phyloP scores from a whole-genome alignment of 2,329 filamentous ascomycete genomes.

The Botrytis byssoidea region DNA sequence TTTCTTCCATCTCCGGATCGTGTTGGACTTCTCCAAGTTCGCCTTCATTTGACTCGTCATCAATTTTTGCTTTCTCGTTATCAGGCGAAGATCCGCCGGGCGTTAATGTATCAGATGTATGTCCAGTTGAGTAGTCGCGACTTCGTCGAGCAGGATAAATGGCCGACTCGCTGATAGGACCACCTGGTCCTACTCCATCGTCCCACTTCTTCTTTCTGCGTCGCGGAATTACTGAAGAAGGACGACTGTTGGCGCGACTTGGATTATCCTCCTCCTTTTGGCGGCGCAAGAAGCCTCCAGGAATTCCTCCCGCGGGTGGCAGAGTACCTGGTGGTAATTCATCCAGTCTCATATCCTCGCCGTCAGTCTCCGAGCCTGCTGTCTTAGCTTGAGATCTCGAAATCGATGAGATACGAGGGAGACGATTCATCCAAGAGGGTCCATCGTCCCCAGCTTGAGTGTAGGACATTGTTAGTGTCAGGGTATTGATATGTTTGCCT shows the following conservation, averaged over 20 bases:
- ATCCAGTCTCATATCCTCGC: slow-evolving; percentile 59
- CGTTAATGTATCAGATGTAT: slow-evolving; percentile 36
- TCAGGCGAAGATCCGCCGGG: slow-evolving; percentile 34
- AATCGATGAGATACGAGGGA: slow-evolving; percentile 67
- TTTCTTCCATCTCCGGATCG: slow-evolving; percentile 40
- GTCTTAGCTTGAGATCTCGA: slow-evolving; percentile 81
- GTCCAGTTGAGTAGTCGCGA: slow-evolving; percentile 32
- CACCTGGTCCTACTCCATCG: slow-evolving; percentile 73
- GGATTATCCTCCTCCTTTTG: slow-evolving; percentile 73
- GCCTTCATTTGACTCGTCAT: slow-evolving; percentile 38
- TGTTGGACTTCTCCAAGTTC: slow-evolving; percentile 39
- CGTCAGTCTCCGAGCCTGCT: slow-evolving; percentile 75
- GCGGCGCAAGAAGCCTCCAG: slow-evolving; percentile 76
- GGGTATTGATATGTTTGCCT: slow-evolving; percentile 95
- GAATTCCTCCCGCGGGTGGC: slow-evolving; percentile 68
- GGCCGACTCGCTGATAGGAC: slow-evolving; percentile 85
- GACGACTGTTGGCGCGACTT: slow-evolving; percentile 53
- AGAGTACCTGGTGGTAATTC: slow-evolving; percentile 67
- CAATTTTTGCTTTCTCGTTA: slow-evolving; percentile 32
- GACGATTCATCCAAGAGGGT: slow-evolving; percentile 89
- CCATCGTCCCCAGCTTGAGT: slow-evolving; percentile 86
- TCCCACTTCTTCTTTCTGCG: slow-evolving; percentile 68
- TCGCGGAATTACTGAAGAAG: slow-evolving; percentile 59
- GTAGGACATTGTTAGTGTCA: slow-evolving; percentile 94
- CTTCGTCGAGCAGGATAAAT: slow-evolving; percentile 63